Evolutionary conservation across 2,329 filamentous ascomycete species (phyloP), one percentile per base, ranked within the genome.

Genomic region (Phoma herbarum): DNA sequence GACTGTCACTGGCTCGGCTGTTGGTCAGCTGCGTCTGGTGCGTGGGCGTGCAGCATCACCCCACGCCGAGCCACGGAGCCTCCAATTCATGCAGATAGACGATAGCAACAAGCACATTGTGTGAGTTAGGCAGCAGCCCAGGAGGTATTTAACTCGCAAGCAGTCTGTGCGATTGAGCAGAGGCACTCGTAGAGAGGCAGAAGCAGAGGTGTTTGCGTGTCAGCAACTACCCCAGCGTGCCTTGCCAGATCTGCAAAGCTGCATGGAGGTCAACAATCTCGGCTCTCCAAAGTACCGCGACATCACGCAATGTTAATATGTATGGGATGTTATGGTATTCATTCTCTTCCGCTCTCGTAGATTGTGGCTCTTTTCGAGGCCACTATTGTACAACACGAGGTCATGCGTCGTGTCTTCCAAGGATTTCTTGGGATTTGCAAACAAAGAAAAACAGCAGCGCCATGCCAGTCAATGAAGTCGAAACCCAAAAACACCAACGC

Each of bases 1-100:
- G 10, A 18, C 11, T 49, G 55, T 63, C 50, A 70, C 59, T 70
- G 66, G 67, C 60, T 62, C 62, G 62, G 29, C 63, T 62, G 11
- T 16, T 29, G 53, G 61, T 65, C 63, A 50, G 49, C 56, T 50
- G 45, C 37, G 28, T 14, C 14, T 9, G 33, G 8, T 14, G 56
- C 56, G 46, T 54, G 50, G 56, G 56, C 39, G 56, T 46, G 56
- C 51, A 54, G 42, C 33, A 35, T 20, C 26, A 59, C 51, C 56
- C 56, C 56, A 53, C 51, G 39, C 45, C 29, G n/a, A 29, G 25
- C 44, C 26, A 41, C 41, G 18, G 37, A 45, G 49, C 56, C 54
- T 57, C 42, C 26, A 22, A 23, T 28, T 26, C 46, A 46, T 25
- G n/a, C 18, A 46, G 37, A 20, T 29, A 20, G n/a, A 37, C 29